Evolutionary conservation across 1,284 basidiomycete species (phyloP).

Genomic region (Caloboletus firmus): DNA sequence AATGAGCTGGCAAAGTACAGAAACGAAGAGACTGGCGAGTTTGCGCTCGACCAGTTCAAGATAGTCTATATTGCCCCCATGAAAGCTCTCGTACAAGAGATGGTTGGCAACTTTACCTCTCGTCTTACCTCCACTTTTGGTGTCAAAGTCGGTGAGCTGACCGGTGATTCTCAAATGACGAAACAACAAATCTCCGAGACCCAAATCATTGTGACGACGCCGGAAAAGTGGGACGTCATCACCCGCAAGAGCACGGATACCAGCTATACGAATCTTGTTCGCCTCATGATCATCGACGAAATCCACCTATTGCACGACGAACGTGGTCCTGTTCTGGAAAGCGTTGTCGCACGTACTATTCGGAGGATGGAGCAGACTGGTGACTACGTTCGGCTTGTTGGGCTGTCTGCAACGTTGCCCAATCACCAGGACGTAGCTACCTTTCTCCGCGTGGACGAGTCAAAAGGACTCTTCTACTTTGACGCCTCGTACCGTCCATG

Average conservation of each 20-base stretch:
- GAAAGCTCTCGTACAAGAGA: conserved; percentile 98
- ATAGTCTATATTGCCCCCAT: conserved; percentile 98
- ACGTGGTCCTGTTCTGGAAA: conserved; percentile 95
- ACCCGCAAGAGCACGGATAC: conserved; percentile 98
- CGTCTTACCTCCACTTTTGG: conserved; percentile 76
- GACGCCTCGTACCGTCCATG: conserved; percentile 94
- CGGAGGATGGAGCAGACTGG: conserved; percentile 93
- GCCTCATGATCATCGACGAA: conserved; percentile 97
- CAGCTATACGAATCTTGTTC: conserved; percentile 95
- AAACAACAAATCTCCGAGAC: conserved; percentile 98
- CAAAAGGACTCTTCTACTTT: conserved; percentile 96
- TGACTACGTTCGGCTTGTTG: conserved; percentile 92
- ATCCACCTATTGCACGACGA: conserved; percentile 98
- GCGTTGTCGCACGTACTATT: conserved; percentile 89
- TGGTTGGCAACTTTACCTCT: conserved; percentile 91
- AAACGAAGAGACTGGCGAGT: conserved; percentile 78
- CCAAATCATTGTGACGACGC: conserved; percentile 98
- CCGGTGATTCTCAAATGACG: conserved; percentile 97
- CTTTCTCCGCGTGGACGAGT: conserved; percentile 93
- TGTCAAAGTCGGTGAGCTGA: conserved; percentile 92
- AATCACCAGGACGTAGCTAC: conserved; percentile 99
- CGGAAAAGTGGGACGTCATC: conserved; percentile 99
- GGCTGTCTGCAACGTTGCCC: conserved; percentile 94
- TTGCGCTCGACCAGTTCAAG: conserved; percentile 93
- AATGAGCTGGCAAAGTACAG: conserved; percentile 86